Base-by-base conservation (phyloP, 257 asterid species). In the Solanum tacnaense region DNA sequence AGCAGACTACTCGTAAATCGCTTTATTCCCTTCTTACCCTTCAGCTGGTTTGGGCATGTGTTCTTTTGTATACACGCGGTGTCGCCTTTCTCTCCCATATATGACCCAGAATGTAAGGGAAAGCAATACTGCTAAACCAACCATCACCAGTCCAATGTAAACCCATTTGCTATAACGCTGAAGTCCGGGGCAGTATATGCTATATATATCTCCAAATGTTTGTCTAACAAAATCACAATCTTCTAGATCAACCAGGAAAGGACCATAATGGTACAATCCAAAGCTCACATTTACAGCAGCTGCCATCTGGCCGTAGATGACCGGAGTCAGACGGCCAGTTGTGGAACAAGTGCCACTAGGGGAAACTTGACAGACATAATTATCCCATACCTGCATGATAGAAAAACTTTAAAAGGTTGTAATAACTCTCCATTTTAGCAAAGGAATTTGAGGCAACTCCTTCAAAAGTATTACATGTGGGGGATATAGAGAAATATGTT, bases 21-120 rank as follows among this genome's bases (percentile, higher is more conserved):
- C 90, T 83, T 92, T 94, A 29, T 90, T 93, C 38, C 89, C 90
- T 27, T 41, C 91, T 58, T 78, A 44, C 49, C 74, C 93, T n/a
- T 67, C 88, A 3, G 27, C 34, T 0, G 91, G 90, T 44, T 78
- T 46, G 3, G 90, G 89, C 34, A 7, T 85, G 73, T 91, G 94
- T 86, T 89, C 93, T 89, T 96, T 94, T 9, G 93, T 91, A 74
- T 92, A 96, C 72, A 91, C 94, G 3, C 97, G 95, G 91, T 95
- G 98, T 31, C 93, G 91, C 88, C 98, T 93, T 92, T 95, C 99
- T 86, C 98, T 92, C 56, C 94, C 99, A 27, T 94, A 95, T 58
- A 95, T 90, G 31, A 94, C 97, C 99, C 99, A 96, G 70, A 96
- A 94, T 68, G 93, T 87, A 11, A 96, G 89, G 49, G 98, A 96